A percentile compares a stretch with the other conserved stretches of the same genome.
Conservation (phyloP, 108 stramenopile genomes). For the Skeletonema menzelii region DNA sequence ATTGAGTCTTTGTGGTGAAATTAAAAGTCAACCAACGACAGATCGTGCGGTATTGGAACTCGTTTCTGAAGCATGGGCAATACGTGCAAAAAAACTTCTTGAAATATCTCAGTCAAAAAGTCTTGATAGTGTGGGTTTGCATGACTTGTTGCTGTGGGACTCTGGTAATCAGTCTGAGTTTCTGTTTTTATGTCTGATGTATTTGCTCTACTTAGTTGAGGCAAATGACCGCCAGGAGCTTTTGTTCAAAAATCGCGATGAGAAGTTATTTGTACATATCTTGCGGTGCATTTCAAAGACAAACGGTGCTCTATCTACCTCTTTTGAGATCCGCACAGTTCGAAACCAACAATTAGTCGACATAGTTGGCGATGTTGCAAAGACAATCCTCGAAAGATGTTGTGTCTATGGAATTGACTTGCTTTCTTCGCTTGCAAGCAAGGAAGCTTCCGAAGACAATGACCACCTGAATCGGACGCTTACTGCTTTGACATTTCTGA, state of each 20-base stretch:
- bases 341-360: constrained; percentile 29
- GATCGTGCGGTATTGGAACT: constrained; percentile 36
- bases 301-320: constrained; percentile 19
- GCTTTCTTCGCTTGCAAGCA: constrained; percentile 17
- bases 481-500: constrained; percentile 26
- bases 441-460: not conserved
- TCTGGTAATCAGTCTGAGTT: constrained; percentile 25
- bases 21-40: constrained; percentile 16
- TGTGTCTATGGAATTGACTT: constrained; percentile 24
- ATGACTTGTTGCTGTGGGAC: constrained; percentile 41
- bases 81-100: constrained; percentile 50
- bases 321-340: constrained; percentile 22
- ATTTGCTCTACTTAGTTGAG: constrained; percentile 45
- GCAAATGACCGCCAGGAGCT: constrained; percentile 12
- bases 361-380: constrained; percentile 20
- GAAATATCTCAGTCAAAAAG: constrained; percentile 28
- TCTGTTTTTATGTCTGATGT: constrained; percentile 45
- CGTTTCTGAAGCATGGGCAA: constrained; percentile 49
- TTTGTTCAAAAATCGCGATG: constrained; percentile 11
- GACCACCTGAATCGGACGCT: constrained; percentile 3
- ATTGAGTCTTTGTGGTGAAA: constrained; percentile 13
- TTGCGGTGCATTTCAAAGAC: constrained; percentile 31
- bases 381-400: constrained; percentile 13
- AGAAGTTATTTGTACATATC: constrained; percentile 46
- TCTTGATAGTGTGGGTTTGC: constrained; percentile 46